A percentile compares a stretch with the other conserved stretches of the same genome.
phyloP scores from a whole-genome alignment of 371 early-diverging fungal genomes.

The Lichtheimia corymbifera region DNA sequence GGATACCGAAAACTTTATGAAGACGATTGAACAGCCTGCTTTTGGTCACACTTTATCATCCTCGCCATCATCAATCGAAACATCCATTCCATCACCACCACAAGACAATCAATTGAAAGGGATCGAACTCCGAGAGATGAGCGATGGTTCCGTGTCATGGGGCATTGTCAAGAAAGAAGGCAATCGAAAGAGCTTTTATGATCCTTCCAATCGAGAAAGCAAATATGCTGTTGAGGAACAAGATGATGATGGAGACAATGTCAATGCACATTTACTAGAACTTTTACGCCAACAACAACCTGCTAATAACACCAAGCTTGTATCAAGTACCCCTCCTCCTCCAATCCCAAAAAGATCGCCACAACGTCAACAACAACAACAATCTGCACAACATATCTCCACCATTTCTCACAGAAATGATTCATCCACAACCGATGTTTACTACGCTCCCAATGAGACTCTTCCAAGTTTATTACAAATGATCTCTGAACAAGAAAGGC shows the following conservation, averaged over 20 bases:
- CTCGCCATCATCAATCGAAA: background rate
- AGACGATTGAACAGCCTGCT: conserved; percentile 2
- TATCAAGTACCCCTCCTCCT: conserved; percentile 37
- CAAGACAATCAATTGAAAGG: conserved; percentile 23
- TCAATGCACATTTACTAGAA: conserved; percentile 23
- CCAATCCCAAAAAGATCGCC: conserved; percentile 47
- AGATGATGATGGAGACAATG: conserved; percentile 24
- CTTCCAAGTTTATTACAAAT: conserved; percentile 38
- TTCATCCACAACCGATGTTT: conserved; percentile 31
- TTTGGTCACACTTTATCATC: background rate
- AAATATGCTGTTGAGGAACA: background rate
- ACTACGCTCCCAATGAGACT: conserved; percentile 38
- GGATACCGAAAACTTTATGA: conserved; percentile 27
- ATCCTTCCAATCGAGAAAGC: conserved; percentile 5
- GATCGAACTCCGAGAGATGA: conserved; percentile 51
- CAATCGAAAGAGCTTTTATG: conserved; percentile 17
- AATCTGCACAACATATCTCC: conserved; percentile 8
- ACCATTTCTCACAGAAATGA: conserved; percentile 1
- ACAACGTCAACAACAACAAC: conserved; percentile 21
- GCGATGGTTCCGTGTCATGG: conserved; percentile 49
- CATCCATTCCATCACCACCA: background rate
- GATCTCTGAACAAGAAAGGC: conserved; percentile 25
- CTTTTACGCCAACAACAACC: conserved; percentile 15
- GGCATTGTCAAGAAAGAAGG: conserved; percentile 37
- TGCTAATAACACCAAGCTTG: background rate